Evolutionary conservation across 768 basidiomycete species (phyloP).

Genomic region (Pisolithus microcarpus): DNA sequence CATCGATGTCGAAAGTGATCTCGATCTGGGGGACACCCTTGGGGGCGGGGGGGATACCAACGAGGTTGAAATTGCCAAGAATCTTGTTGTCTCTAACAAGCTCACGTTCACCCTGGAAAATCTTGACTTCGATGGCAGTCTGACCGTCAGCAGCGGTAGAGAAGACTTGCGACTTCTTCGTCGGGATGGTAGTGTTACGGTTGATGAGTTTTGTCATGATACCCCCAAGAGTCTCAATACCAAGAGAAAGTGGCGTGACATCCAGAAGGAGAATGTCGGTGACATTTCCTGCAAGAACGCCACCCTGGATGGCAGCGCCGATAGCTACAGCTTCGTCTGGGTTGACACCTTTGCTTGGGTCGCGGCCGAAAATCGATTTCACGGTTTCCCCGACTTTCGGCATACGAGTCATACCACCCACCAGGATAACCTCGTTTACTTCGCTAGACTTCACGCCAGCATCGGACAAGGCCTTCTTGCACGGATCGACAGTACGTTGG

Average conservation of each 20-base stretch:
- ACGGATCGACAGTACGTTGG: constrained; percentile 87
- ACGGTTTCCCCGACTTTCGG: constrained; percentile 92
- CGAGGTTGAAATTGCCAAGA: constrained; percentile 98
- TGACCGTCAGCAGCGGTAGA: constrained; percentile 99
- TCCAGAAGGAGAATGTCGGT: constrained; percentile 93
- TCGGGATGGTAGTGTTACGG: constrained; percentile 98
- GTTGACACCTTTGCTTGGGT: constrained; percentile 98
- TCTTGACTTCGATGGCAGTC: constrained; percentile 99
- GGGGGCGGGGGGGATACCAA: constrained; percentile 84
- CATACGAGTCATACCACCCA: constrained; percentile 99
- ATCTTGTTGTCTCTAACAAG: constrained; percentile 98
- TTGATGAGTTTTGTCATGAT: constrained; percentile 99
- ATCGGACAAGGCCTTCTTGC: constrained; percentile 94
- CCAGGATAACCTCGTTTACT: constrained; percentile 94
- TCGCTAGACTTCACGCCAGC: constrained; percentile 90
- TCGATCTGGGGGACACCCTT: constrained; percentile 75
- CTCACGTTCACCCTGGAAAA: constrained; percentile 99
- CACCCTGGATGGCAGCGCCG: constrained; percentile 96
- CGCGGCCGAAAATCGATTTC: constrained; percentile 80
- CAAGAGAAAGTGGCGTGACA: constrained; percentile 93
- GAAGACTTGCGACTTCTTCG: constrained; percentile 99
- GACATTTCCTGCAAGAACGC: constrained; percentile 93
- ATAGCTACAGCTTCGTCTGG: constrained; percentile 99
- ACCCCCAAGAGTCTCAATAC: constrained; percentile 95
- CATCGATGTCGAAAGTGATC: constrained; percentile 96